Conservation (phyloP, 768 basidiomycete species). For the Mycena albidolilacea region DNA sequence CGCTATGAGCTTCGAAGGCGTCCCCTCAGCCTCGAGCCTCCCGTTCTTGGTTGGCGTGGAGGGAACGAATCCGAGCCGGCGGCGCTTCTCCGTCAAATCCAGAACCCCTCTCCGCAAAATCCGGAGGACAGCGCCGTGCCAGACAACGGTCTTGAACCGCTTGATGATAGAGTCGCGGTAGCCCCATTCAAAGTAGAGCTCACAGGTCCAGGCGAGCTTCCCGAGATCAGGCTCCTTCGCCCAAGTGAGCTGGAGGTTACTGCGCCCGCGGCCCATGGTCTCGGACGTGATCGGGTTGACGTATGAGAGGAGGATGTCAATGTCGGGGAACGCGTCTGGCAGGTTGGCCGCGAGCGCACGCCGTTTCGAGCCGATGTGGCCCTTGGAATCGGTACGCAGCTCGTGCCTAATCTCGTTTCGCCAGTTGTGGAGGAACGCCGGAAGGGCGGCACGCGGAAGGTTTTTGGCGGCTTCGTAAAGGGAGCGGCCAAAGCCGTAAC, state of each 20-base stretch:
- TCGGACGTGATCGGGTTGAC: conserved; percentile 83
- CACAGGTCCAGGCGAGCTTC: conserved; percentile 84
- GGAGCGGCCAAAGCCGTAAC: conserved; percentile 84
- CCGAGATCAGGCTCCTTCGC: conserved; percentile 77
- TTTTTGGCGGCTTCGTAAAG: conserved; percentile 72
- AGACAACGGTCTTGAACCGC: conserved; percentile 87
- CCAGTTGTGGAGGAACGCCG: conserved; percentile 74
- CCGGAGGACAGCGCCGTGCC: conserved; percentile 81
- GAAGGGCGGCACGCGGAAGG: conserved; percentile 60
- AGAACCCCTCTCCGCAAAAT: conserved; percentile 78
- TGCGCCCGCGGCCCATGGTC: conserved; percentile 60
- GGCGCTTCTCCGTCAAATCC: conserved; percentile 55
- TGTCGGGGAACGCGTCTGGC: conserved; percentile 77
- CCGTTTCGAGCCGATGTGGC: conserved; percentile 75
- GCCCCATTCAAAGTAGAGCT: conserved; percentile 95
- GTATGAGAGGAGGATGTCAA: conserved; percentile 85
- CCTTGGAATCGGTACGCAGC: conserved; percentile 77
- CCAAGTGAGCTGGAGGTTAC: conserved; percentile 58
- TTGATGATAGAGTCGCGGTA: conserved; percentile 86
- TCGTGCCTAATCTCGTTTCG: conserved; percentile 72
- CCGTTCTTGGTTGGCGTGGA: conserved; percentile 55
- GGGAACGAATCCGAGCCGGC: conserved; percentile 37
- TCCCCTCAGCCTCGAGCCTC: conserved; percentile 52
- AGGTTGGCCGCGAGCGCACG: conserved; percentile 71
- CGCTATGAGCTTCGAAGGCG: conserved; percentile 69